Percentiles rank a stretch among this genome's conserved stretches.
These are phyloP conservation scores for Boletus subcaerulescens DNA, from an alignment of 768 basidiomycete species.

Conservation along the genomic window DNA sequence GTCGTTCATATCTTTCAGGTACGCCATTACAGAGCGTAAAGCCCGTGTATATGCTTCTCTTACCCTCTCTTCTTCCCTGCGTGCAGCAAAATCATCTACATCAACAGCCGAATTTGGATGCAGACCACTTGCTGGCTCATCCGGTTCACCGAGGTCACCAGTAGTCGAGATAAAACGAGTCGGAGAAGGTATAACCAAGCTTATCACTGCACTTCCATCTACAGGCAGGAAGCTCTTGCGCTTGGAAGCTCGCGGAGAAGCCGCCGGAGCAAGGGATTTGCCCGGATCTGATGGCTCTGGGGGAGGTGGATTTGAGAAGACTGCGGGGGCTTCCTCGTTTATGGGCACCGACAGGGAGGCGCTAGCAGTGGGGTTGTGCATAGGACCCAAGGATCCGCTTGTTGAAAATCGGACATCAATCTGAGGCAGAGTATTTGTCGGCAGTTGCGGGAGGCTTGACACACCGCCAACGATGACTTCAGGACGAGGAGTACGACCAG, in stretches of 20 bases:
- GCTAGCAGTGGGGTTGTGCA: constrained; percentile 36
- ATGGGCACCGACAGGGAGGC: constrained; percentile 26
- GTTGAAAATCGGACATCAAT: constrained; percentile 74
- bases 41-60: constrained; percentile 76
- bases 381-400: constrained; percentile 56
- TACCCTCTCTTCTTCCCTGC: constrained; percentile 68
- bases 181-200: constrained; percentile 61
- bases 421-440: constrained; percentile 48
- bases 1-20: constrained; percentile 94
- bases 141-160: constrained; percentile 33
- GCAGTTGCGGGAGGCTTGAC: constrained; percentile 28
- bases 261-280: constrained; percentile 40
- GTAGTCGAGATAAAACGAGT: constrained; percentile 56
- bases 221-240: constrained; percentile 89
- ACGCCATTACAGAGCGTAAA: constrained; percentile 90
- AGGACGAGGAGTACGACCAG: constrained; percentile 13
- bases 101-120: constrained; percentile 52
- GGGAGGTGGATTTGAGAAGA: constrained; percentile 1
- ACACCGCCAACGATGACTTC: constrained; percentile 20
- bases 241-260: constrained; percentile 54
- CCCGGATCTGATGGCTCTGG: constrained; percentile 9
- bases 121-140: constrained; percentile 24
- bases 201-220: constrained; percentile 59
- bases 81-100: constrained; percentile 37
- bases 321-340: constrained; percentile 17